A percentile compares a stretch with the other conserved stretches of the same genome.
Evolutionary conservation across 306 rosid species (phyloP).

Genomic region (Pterocarpus santalinus): DNA sequence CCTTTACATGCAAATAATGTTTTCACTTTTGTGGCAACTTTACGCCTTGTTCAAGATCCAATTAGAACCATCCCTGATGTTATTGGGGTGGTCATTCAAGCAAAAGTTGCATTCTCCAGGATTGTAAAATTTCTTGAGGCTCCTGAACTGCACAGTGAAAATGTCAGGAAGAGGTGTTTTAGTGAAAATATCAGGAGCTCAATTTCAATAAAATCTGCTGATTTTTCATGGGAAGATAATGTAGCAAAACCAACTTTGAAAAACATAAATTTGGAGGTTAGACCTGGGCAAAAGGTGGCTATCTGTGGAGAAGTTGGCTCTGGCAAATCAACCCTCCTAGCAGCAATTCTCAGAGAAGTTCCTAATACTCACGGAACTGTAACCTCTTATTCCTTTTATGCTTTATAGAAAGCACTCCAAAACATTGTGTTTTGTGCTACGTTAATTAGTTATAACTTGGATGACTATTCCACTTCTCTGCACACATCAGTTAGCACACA

Average conservation of each 20-base stretch:
- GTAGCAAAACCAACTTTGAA: conserved; percentile 57
- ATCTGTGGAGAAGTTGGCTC: conserved; percentile 84
- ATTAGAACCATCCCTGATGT: conserved; percentile 65
- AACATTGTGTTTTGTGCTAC: not conserved
- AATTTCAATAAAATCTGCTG: conserved; percentile 55
- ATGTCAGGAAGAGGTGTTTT: conserved; percentile 36
- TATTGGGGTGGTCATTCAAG: conserved; percentile 71
- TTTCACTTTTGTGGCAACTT: conserved; percentile 74
- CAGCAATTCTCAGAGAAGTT: conserved; percentile 76
- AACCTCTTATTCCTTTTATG: conserved; percentile 34
- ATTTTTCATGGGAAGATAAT: conserved; percentile 72
- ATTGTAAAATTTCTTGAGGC: conserved; percentile 66
- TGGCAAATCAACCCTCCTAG: conserved; percentile 75
- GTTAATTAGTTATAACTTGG: not conserved
- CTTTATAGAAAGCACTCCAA: conserved; percentile 5
- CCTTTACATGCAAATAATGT: conserved; percentile 77
- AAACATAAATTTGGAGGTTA: conserved; percentile 58
- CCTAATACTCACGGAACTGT: conserved; percentile 64
- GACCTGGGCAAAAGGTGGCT: conserved; percentile 70
- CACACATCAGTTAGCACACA: not conserved
- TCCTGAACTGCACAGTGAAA: conserved; percentile 60
- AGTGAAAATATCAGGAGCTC: conserved; percentile 39
- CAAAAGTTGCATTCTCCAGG: conserved; percentile 68
- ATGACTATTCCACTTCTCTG: not conserved
- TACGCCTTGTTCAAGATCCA: conserved; percentile 81